Evolutionary conservation across 495 filamentous ascomycete species (phyloP), one percentile per base, ranked within the genome.

Genomic region (Clohesyomyces aquaticus): DNA sequence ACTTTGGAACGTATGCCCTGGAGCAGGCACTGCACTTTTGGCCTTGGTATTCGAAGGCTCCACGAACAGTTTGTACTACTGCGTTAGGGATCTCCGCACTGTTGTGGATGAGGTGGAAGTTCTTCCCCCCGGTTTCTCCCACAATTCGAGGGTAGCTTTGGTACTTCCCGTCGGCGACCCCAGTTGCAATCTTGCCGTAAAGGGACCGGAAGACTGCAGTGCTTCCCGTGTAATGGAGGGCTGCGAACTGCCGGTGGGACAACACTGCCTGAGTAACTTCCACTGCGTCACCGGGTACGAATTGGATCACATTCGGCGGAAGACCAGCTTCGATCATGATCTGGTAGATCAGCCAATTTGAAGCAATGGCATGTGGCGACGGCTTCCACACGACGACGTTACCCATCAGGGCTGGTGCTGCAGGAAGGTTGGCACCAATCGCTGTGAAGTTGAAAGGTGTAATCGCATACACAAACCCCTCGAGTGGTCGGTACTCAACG

Each of bases 301-400:
- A 77, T 56, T 77, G 75, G 12, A 78, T 78, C 21, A 78, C 76
- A 45, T 76, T 74, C n/a, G 61, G 65, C 14, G 76, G 76, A 19
- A 78, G 65, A 8, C 76, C 76, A n/a, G 76, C 76, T 63, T 78
- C 76, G 19, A 74, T 51, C 0, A 78, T 61, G 35, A 78, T 76
- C 21, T 73, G 52, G 61, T 76, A 76, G 25, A 78, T 51, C 2
- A 78, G 64, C 71, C 71, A 76, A 63, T 77, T 78, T 11, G 73
- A 74, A 21, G 74, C 75, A 35, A 78, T 70, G 2, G 76, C 76
- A 28, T 55, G 68, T 10, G 75, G 73, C 6, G 67, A 72, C 0
- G 76, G 76, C 60, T 78, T 78, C 76, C 76, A 78, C 14, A 78
- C 43, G 9, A 78, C 76, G 46, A 78, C 76, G 53, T 78, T 78